phyloP scores from a whole-genome alignment of 139 green algal species.

The Trebouxia sp. region DNA sequence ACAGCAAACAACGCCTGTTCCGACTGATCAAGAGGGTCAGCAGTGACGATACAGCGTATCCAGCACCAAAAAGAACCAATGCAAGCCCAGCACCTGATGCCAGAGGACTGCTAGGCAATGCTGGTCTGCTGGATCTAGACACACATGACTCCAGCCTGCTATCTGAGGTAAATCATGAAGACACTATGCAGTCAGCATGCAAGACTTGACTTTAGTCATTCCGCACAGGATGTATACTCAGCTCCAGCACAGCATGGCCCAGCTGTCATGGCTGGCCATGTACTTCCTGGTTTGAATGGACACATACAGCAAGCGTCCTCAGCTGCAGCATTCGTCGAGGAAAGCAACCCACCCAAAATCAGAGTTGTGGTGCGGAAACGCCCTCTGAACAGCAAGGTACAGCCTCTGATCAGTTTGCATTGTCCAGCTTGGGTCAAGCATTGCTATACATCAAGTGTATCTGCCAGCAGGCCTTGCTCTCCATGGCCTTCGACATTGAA shows the following conservation, averaged over 20 bases:
- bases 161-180: constrained; percentile 29
- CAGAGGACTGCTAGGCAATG: constrained; percentile 35
- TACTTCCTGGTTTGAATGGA: not conserved
- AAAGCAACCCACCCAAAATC: constrained; percentile 65
- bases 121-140: constrained; percentile 75
- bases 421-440: no score
- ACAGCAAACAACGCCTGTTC: constrained; percentile 82
- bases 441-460: no score
- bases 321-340: constrained; percentile 2
- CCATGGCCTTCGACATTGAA: no score
- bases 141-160: constrained; percentile 69
- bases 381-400: constrained; percentile 90
- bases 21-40: constrained; percentile 62
- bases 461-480: no score
- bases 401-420: not conserved
- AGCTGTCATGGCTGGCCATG: not conserved
- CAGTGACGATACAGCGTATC: not conserved
- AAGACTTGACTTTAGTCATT: not conserved
- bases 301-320: not conserved
- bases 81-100: constrained; percentile 3
- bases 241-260: not conserved
- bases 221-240: not conserved
- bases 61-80: not conserved
- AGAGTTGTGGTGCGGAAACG: constrained; percentile 93
- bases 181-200: not conserved